These are phyloP conservation scores for Chaetomiaceae sp. DNA, from an alignment of 2,329 filamentous ascomycete species.

Conservation along the genomic window DNA sequence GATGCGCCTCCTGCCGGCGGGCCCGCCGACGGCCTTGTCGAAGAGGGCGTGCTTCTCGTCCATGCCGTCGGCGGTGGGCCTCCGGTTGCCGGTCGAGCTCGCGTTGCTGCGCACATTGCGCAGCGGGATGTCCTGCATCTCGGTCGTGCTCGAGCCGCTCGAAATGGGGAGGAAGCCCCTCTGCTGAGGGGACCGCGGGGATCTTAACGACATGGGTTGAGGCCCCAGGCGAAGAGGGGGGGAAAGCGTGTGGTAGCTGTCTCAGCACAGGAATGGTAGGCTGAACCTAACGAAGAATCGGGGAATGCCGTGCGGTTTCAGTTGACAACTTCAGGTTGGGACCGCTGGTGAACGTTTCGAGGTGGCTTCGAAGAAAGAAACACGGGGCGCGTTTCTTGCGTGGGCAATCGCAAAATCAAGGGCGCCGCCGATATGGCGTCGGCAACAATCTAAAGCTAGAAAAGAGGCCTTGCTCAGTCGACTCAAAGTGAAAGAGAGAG, in stretches of 20 bases:
- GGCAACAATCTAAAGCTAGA: neutral
- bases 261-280: constrained; percentile 3
- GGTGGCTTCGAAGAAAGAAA: too few species aligned
- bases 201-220: constrained; percentile 21
- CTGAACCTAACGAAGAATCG: too few species aligned
- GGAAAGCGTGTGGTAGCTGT: neutral
- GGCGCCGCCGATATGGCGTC: neutral
- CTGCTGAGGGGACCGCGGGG: constrained; percentile 33
- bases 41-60: constrained; percentile 47
- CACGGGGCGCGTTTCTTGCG: too few species aligned
- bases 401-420: too few species aligned
- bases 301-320: too few species aligned
- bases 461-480: constrained; percentile 3
- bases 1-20: constrained; percentile 44
- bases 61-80: constrained; percentile 31
- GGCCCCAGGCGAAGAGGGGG: neutral
- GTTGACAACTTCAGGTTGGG: too few species aligned
- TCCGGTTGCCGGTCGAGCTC: constrained; percentile 44
- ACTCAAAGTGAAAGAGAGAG: neutral
- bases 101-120: constrained; percentile 49
- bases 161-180: constrained; percentile 42
- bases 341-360: too few species aligned
- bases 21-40: constrained; percentile 23
- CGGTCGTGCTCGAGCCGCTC: constrained; percentile 25
- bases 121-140: constrained; percentile 47